These are phyloP conservation scores for Malassezia equina DNA, from an alignment of 1,284 basidiomycete genomes.

Conservation along the genomic window DNA sequence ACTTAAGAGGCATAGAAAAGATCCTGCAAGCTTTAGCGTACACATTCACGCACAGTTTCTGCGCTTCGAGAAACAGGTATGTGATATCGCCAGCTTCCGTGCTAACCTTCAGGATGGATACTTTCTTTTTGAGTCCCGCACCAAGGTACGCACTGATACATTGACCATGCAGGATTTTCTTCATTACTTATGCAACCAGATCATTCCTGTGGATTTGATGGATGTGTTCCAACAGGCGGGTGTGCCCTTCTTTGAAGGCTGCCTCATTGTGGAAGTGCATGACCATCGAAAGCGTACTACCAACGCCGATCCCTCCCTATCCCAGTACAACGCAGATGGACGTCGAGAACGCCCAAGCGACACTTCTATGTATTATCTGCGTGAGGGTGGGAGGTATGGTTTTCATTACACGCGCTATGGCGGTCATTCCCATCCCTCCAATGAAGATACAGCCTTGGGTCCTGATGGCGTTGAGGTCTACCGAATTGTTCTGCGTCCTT, in stretches of 20 bases:
- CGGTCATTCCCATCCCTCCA: background rate
- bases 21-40: constrained; percentile 36
- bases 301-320: constrained; percentile 9
- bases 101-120: constrained; percentile 26
- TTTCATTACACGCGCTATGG: constrained; percentile 13
- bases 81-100: too few relatives aligned
- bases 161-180: constrained; percentile 23
- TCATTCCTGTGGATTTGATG: constrained; percentile 35
- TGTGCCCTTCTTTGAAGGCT: constrained; percentile 42
- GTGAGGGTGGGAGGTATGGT: constrained; percentile 32
- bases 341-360: background rate
- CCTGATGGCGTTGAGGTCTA: constrained; percentile 34
- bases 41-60: constrained; percentile 39
- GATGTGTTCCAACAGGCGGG: constrained; percentile 36
- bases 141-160: constrained; percentile 21
- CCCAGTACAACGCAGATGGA: background rate
- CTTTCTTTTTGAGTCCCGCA: constrained; percentile 40
- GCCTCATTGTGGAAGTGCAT: constrained; percentile 41
- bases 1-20: constrained; percentile 37
- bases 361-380: constrained; percentile 26
- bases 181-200: constrained; percentile 35
- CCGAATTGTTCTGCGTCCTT: constrained; percentile 38
- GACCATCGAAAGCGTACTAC: constrained; percentile 27
- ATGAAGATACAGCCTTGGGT: constrained; percentile 11
- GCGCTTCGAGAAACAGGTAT: constrained; percentile 38